Conservation (phyloP, 2,329 filamentous ascomycete species). For the Exophiala xenobiotica region DNA sequence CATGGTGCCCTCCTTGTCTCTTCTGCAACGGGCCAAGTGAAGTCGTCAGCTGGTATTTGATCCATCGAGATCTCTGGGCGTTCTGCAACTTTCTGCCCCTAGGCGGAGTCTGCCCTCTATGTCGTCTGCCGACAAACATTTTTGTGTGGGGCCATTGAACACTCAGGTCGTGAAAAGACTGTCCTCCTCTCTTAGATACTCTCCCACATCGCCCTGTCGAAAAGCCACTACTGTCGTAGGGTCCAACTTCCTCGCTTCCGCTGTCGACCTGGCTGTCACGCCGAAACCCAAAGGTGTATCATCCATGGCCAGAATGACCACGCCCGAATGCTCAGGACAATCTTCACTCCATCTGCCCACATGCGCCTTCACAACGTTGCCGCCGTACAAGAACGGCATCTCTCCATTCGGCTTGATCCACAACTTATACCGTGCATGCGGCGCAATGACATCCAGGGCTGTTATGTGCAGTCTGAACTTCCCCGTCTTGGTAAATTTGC, state of each 20-base stretch:
- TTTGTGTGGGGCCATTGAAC: no score
- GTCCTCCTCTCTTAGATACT: constrained; percentile 84
- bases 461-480: constrained; percentile 96
- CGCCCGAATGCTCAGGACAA: constrained; percentile 87
- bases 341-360: constrained; percentile 85
- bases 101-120: no score
- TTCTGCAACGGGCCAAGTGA: no score
- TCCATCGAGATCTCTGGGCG: no score
- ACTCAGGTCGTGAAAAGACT: constrained; percentile 59
- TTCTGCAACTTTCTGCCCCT: no score
- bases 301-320: constrained; percentile 87
- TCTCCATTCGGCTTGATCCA: constrained; percentile 96
- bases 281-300: constrained; percentile 89
- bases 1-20: no score
- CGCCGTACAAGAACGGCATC: constrained; percentile 96
- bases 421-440: constrained; percentile 92
- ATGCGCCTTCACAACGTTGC: constrained; percentile 80
- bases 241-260: constrained; percentile 78
- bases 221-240: constrained; percentile 89
- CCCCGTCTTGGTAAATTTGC: constrained; percentile 94
- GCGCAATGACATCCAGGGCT: constrained; percentile 81
- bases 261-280: constrained; percentile 81
- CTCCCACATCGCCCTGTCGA: constrained; percentile 88
- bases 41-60: no score
- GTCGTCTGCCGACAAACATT: no score